These are phyloP conservation scores for Phytopythium oedochilum DNA, from an alignment of 352 stramenopile species.

Conservation along the genomic window DNA sequence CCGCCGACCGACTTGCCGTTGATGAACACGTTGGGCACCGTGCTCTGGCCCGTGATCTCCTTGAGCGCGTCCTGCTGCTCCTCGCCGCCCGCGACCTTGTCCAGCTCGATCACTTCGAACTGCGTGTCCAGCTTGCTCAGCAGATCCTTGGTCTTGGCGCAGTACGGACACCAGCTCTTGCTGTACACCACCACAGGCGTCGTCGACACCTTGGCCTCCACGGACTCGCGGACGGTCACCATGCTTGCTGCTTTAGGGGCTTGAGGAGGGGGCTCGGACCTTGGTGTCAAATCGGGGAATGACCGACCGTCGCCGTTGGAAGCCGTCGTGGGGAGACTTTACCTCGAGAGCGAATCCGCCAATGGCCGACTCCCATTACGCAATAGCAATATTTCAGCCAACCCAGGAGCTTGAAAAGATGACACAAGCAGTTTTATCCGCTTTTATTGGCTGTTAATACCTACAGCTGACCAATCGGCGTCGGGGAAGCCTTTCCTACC, in stretches of 20 bases:
- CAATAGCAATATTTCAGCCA: no score
- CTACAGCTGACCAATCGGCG: no score
- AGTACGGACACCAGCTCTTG: slow-evolving; percentile 96
- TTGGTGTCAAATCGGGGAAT: slow-evolving; percentile 5
- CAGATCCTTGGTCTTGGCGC: slow-evolving; percentile 67
- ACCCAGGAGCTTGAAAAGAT: no score
- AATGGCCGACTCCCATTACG: no score
- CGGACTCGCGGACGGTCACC: slow-evolving; percentile 55
- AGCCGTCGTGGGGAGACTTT: no score
- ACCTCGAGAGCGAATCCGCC: no score
- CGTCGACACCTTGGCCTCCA: slow-evolving; percentile 54
- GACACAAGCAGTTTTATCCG: no score
- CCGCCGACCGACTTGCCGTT: slow-evolving; percentile 92
- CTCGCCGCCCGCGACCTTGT: slow-evolving; percentile 40
- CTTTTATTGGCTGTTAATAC: no score
- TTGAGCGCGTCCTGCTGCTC: slow-evolving; percentile 58
- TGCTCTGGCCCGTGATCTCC: slow-evolving; percentile 85
- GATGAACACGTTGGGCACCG: slow-evolving; percentile 98
- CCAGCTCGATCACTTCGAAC: slow-evolving; percentile 61
- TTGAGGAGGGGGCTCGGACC: slow-evolving; percentile 2
- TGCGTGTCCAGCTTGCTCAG: slow-evolving; percentile 45
- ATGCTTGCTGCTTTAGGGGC: slow-evolving; percentile 22
- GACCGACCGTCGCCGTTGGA: background rate
- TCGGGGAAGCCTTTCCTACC: no score
- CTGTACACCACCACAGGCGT: slow-evolving; percentile 83